phyloP scores from a whole-genome alignment of 352 stramenopile genomes.

The Globisporangium iwayamae region DNA sequence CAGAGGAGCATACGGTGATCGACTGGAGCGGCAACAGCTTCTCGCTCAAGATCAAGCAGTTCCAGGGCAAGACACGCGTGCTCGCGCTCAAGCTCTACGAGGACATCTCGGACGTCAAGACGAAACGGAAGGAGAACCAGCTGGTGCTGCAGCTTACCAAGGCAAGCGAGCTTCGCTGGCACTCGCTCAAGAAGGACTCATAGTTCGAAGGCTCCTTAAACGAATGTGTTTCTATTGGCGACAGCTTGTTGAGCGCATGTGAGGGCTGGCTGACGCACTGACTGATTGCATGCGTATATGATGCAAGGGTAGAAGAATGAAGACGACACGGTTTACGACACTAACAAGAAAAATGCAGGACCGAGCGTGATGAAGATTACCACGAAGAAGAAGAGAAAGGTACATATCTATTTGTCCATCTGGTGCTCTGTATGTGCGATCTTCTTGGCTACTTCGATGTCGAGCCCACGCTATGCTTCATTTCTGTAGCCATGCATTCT shows the following conservation, averaged over 20 bases:
- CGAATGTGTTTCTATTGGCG: background rate
- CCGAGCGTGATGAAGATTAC: conserved; percentile 1
- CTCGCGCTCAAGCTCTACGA: conserved; percentile 77
- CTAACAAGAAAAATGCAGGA: background rate
- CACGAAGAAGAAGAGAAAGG: conserved; percentile 10
- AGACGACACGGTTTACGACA: background rate
- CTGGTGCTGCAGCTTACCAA: conserved; percentile 78
- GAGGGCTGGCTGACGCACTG: background rate
- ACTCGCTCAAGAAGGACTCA: conserved; percentile 81
- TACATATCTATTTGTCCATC: conserved; percentile 14
- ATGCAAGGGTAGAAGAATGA: background rate
- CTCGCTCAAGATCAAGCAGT: conserved; percentile 56
- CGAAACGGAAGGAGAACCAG: conserved; percentile 78
- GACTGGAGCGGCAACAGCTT: conserved; percentile 65
- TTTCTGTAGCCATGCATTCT: background rate
- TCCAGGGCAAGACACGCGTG: conserved; percentile 67
- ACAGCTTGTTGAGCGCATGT: background rate
- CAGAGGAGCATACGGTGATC: conserved; percentile 58
- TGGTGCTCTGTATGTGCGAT: background rate
- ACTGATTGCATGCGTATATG: conserved; percentile 3
- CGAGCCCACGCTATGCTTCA: background rate
- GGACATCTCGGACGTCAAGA: conserved; percentile 75
- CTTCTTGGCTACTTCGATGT: background rate
- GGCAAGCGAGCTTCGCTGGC: conserved; percentile 73
- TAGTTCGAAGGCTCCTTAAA: conserved; percentile 9